Evolutionary conservation across 768 basidiomycete species (phyloP).

Genomic region (Favolaschia claudopus): DNA sequence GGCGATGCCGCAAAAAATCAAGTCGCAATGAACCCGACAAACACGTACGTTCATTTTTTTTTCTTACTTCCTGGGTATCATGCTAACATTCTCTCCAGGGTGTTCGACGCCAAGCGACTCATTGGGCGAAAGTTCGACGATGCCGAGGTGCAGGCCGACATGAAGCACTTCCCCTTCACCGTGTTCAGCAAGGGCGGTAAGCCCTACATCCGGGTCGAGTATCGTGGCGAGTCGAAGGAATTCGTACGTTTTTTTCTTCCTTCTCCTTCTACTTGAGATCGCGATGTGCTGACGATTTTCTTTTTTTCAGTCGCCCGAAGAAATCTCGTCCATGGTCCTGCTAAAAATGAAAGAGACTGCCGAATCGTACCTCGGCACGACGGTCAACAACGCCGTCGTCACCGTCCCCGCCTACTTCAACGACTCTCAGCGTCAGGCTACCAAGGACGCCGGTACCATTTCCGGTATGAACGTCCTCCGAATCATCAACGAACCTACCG

Average conservation of each 20-base stretch:
- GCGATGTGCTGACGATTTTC: conserved; percentile 33
- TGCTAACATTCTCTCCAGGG: conserved; percentile 6
- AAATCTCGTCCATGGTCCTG: conserved; percentile 98
- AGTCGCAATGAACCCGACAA: conserved; percentile 93
- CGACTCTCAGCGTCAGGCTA: conserved; percentile 98
- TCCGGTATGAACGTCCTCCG: conserved; percentile 95
- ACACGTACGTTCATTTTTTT: conserved; percentile 25
- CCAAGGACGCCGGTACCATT: conserved; percentile 96
- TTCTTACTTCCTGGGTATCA: conserved; percentile 19
- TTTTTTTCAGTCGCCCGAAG: conserved; percentile 81
- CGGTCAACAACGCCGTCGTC: conserved; percentile 89
- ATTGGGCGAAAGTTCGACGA: conserved; percentile 71
- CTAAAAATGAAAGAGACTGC: conserved; percentile 99
- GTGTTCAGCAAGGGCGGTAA: conserved; percentile 88
- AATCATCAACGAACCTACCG: conserved; percentile 99
- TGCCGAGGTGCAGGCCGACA: conserved; percentile 78
- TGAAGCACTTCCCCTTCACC: conserved; percentile 93
- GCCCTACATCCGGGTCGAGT: conserved; percentile 88
- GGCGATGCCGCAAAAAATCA: conserved; percentile 99
- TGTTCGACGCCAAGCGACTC: conserved; percentile 30
- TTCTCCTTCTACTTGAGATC: conserved; percentile 3
- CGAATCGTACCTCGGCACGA: conserved; percentile 91
- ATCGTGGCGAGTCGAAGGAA: conserved; percentile 93
- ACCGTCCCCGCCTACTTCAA: conserved; percentile 99
- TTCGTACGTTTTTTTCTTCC: conserved; percentile 65